A percentile compares a stretch with the other conserved stretches of the same genome.
These are phyloP conservation scores for Collybia sordida DNA, from an alignment of 768 basidiomycete species.

Conservation along the genomic window DNA sequence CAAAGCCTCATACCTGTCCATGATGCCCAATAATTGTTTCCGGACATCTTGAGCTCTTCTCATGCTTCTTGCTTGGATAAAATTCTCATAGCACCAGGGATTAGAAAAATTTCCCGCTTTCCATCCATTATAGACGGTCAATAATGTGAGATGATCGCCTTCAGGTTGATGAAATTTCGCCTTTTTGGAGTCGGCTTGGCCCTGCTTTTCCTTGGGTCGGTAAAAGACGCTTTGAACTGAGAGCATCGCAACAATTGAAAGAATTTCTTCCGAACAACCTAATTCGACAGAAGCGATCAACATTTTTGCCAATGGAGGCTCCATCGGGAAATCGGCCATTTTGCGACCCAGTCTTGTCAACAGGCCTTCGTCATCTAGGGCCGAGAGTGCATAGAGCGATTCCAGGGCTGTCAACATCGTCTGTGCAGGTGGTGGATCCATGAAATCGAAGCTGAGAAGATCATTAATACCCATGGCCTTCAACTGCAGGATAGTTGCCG, in stretches of 20 bases:
- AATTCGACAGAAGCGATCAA: conserved; percentile 96
- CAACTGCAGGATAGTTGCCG: conserved; percentile 89
- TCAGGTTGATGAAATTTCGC: conserved; percentile 99
- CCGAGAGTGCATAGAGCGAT: conserved; percentile 91
- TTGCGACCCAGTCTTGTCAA: conserved; percentile 93
- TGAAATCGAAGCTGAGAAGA: conserved; percentile 96
- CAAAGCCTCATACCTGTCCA: conserved; percentile 75
- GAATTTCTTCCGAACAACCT: conserved; percentile 96
- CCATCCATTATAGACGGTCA: conserved; percentile 99
- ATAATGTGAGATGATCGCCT: conserved; percentile 89
- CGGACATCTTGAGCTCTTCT: conserved; percentile 95
- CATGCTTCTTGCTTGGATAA: conserved; percentile 98
- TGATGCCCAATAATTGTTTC: conserved; percentile 96
- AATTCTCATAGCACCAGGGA: conserved; percentile 99
- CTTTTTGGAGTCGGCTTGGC: conserved; percentile 98
- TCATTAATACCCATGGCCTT: conserved; percentile 99
- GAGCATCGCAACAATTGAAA: conserved; percentile 97
- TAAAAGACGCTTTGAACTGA: conserved; percentile 97
- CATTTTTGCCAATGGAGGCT: conserved; percentile 96
- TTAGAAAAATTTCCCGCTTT: conserved; percentile 95
- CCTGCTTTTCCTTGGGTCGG: conserved; percentile 99
- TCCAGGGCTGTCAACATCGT: conserved; percentile 97
- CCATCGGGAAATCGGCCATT: conserved; percentile 99
- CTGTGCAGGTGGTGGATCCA: conserved; percentile 97
- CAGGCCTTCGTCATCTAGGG: conserved; percentile 94